Conservation (phyloP, 2,329 filamentous ascomycete species). For the Hypoxylon sp. region DNA sequence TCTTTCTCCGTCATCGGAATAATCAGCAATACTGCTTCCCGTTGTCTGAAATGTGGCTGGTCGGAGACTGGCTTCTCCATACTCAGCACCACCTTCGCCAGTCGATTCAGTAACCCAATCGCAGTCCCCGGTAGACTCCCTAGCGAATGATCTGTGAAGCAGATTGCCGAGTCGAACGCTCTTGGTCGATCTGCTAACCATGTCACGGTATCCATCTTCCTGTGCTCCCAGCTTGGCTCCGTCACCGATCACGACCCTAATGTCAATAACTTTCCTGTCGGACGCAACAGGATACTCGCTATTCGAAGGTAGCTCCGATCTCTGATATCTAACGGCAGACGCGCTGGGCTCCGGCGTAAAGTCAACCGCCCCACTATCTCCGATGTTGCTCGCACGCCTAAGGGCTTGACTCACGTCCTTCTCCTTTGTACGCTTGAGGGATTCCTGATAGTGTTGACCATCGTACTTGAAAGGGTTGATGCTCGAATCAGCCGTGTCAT, state of each 20-base stretch:
- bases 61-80: background rate
- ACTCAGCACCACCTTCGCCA: slow-evolving; percentile 48
- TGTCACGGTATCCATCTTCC: background rate
- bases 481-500: slow-evolving; percentile 55
- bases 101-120: slow-evolving; percentile 60
- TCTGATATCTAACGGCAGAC: background rate
- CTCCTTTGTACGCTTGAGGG: slow-evolving; percentile 59
- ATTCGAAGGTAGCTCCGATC: background rate
- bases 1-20: slow-evolving; percentile 56
- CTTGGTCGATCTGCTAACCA: background rate
- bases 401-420: slow-evolving; percentile 62
- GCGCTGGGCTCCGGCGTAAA: slow-evolving; percentile 42
- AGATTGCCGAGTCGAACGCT: slow-evolving; percentile 1
- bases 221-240: background rate
- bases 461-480: slow-evolving; percentile 65
- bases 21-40: slow-evolving; percentile 64
- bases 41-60: slow-evolving; percentile 43
- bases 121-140: slow-evolving; percentile 50
- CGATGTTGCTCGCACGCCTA: slow-evolving; percentile 51
- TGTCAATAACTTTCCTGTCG: background rate
- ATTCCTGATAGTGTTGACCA: slow-evolving; percentile 56
- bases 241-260: background rate
- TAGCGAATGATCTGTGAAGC: background rate
- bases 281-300: background rate
- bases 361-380: slow-evolving; percentile 47